These are phyloP conservation scores for Malassezia cuniculi DNA, from an alignment of 1,284 basidiomycete species.

Conservation along the genomic window DNA sequence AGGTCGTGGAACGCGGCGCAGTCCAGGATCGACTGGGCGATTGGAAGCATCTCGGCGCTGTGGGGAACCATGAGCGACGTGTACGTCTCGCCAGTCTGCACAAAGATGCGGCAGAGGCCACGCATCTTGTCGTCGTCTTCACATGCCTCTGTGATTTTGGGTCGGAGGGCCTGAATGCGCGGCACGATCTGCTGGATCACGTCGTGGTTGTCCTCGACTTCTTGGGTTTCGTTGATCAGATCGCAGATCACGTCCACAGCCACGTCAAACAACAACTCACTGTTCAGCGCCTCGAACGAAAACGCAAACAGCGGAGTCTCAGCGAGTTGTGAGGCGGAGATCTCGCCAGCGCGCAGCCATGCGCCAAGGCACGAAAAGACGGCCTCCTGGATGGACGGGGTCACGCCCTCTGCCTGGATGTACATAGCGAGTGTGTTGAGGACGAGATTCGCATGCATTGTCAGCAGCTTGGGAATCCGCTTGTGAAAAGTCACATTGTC, in stretches of 20 bases:
- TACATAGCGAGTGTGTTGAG: conserved; percentile 75
- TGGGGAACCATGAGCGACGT: conserved; percentile 77
- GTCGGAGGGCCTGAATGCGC: conserved; percentile 25
- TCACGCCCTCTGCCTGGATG: conserved; percentile 75
- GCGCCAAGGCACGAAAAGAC: conserved; percentile 74
- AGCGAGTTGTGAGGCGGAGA: conserved; percentile 56
- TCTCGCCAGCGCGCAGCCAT: conserved; percentile 81
- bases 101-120: conserved; percentile 79
- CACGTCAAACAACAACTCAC: conserved; percentile 73
- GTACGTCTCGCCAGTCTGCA: conserved; percentile 93
- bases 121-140: conserved; percentile 73
- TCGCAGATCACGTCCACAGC: conserved; percentile 87
- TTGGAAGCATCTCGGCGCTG: conserved; percentile 74
- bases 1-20: conserved; percentile 86
- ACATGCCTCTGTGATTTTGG: conserved; percentile 22
- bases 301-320: conserved; percentile 70
- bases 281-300: conserved; percentile 34
- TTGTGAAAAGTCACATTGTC: conserved; percentile 60
- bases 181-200: conserved; percentile 79
- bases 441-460: conserved; percentile 59
- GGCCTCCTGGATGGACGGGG: conserved; percentile 64
- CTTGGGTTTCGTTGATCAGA: conserved; percentile 94
- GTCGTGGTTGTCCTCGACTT: conserved; percentile 82
- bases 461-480: conserved; percentile 28
- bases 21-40: conserved; percentile 85